A percentile compares a stretch with the other conserved stretches of the same genome.
Evolutionary conservation across 2,329 filamentous ascomycete species (phyloP).

Genomic region (Tolypocladium capitatum): DNA sequence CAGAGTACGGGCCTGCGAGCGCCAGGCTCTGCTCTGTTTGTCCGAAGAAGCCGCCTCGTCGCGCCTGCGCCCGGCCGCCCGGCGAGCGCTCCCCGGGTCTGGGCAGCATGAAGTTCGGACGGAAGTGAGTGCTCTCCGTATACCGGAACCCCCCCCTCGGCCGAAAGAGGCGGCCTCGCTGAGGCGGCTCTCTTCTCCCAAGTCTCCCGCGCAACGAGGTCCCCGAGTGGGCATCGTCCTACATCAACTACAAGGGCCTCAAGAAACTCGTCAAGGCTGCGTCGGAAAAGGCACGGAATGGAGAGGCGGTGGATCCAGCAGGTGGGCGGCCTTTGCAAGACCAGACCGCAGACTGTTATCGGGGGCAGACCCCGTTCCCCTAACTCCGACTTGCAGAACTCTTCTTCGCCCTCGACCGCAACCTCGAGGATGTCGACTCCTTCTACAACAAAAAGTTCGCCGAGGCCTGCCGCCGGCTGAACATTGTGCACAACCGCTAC

Average conservation of each 20-base stretch:
- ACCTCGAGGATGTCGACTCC: conserved; percentile 88
- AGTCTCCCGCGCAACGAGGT: conserved; percentile 71
- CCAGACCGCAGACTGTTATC: conserved; percentile 8
- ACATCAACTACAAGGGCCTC: conserved; percentile 82
- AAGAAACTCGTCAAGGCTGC: conserved; percentile 92
- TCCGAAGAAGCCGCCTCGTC: background rate
- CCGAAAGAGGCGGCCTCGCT: conserved; percentile 4
- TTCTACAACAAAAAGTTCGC: conserved; percentile 96
- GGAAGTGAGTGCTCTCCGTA: conserved; percentile 34
- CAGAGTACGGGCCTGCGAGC: background rate
- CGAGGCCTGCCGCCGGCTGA: conserved; percentile 71
- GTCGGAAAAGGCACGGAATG: conserved; percentile 49
- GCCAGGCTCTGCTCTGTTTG: background rate
- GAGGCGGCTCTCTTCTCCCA: conserved; percentile 3
- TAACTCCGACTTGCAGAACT: conserved; percentile 53
- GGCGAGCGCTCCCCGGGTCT: background rate
- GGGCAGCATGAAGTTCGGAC: conserved; percentile 45
- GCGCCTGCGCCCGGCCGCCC: background rate
- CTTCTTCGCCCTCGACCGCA: conserved; percentile 91
- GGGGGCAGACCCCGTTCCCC: conserved; percentile 15
- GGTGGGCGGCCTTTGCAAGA: conserved; percentile 46
- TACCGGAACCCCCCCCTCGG: background rate
- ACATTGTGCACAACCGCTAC: conserved; percentile 78
- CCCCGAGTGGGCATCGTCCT: conserved; percentile 71
- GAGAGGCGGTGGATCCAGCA: conserved; percentile 73